These are phyloP conservation scores for Neophaeococcomyces aloes DNA, from an alignment of 2,329 filamentous ascomycete genomes.

Conservation along the genomic window DNA sequence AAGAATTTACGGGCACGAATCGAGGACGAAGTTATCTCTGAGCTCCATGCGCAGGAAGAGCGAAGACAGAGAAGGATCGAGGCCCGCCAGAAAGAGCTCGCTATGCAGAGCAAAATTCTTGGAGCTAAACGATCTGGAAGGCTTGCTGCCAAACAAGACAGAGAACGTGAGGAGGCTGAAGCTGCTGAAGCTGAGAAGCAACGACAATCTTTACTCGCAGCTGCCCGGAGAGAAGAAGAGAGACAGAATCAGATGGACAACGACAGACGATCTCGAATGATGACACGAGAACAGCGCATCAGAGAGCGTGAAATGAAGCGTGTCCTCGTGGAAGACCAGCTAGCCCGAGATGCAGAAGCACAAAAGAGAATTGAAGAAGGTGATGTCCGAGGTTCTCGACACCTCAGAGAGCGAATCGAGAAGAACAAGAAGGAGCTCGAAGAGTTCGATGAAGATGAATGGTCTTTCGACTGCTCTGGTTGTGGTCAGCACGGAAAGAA, in stretches of 20 bases:
- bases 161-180: constrained; percentile 62
- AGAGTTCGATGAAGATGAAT: constrained; percentile 68
- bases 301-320: constrained; percentile 78
- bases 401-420: constrained; percentile 72
- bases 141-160: constrained; percentile 70
- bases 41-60: constrained; percentile 66
- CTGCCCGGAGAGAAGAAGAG: constrained; percentile 49
- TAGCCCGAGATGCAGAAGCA: constrained; percentile 67
- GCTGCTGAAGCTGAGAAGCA: constrained; percentile 60
- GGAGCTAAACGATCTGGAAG: constrained; percentile 88
- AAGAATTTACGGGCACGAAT: constrained; percentile 64
- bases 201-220: constrained; percentile 52
- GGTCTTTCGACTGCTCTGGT: constrained; percentile 84
- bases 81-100: constrained; percentile 69
- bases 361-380: constrained; percentile 50
- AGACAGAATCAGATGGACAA: constrained; percentile 55
- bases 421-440: constrained; percentile 66
- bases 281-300: constrained; percentile 74
- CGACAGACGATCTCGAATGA: constrained; percentile 67
- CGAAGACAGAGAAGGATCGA: constrained; percentile 58
- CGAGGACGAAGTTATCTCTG: constrained; percentile 66
- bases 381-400: constrained; percentile 58
- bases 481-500: constrained; percentile 87
- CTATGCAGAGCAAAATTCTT: constrained; percentile 77
- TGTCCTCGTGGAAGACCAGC: constrained; percentile 71